Conservation (phyloP, 2,329 filamentous ascomycete genomes). For the Paecilomyces sp. region DNA sequence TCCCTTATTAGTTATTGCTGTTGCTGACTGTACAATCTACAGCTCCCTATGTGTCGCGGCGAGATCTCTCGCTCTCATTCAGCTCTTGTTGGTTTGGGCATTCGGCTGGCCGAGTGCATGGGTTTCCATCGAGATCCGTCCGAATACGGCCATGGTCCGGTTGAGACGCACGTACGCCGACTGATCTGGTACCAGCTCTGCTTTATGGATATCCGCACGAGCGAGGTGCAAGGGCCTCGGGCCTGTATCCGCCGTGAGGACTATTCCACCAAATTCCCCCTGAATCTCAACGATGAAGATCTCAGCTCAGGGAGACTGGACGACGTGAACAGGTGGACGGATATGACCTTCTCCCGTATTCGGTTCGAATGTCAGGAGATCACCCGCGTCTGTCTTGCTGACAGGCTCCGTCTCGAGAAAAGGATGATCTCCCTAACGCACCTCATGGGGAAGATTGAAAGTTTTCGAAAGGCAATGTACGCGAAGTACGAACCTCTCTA, state of each 20-base stretch:
- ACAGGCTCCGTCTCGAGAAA: constrained; percentile 57
- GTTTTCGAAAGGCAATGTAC: constrained; percentile 58
- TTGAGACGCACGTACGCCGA: constrained; percentile 65
- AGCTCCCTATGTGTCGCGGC: constrained; percentile 64
- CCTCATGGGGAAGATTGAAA: constrained; percentile 61
- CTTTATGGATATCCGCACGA: constrained; percentile 68
- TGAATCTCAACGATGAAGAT: constrained; percentile 63
- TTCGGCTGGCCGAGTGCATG: constrained; percentile 71
- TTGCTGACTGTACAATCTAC: not conserved
- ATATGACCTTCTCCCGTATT: constrained; percentile 60
- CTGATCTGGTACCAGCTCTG: constrained; percentile 73
- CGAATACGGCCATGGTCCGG: constrained; percentile 56
- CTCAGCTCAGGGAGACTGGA: constrained; percentile 41
- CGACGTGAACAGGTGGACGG: constrained; percentile 55
- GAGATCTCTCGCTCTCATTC: constrained; percentile 69
- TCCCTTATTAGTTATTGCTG: not conserved
- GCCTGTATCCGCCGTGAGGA: constrained; percentile 66
- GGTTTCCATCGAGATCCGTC: constrained; percentile 65
- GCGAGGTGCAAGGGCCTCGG: constrained; percentile 65
- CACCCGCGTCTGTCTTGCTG: constrained; percentile 63
- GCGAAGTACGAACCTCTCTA: constrained; percentile 60
- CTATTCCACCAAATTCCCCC: constrained; percentile 65
- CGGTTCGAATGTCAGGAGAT: constrained; percentile 69
- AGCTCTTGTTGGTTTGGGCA: constrained; percentile 62
- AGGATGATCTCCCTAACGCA: constrained; percentile 56